Evolutionary conservation across 129 eudicot genomes (phyloP), one percentile per base, ranked within the genome.

Genomic region (Lactuca sativa): DNA sequence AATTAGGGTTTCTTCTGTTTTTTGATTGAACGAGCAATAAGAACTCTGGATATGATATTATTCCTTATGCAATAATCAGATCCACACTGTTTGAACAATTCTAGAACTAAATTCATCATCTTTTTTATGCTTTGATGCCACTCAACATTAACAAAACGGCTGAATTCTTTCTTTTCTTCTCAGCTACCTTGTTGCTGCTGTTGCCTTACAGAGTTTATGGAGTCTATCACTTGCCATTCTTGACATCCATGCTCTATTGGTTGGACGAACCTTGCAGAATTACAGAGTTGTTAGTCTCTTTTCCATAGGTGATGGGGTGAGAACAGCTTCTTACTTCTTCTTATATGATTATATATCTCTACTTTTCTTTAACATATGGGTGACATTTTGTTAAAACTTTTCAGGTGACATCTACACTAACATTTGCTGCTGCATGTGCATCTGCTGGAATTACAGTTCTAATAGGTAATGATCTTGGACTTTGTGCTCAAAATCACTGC

Each of bases 401-500:
- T 77, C 95, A 90, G 97, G 86, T 90, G 25, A 84, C 91, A 38
- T 86, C 91, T 57, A 90, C 88, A 54, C 89, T 90, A 40, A 90
- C 86, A 56, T 87, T 90, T 78, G 91, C 95, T 0, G 97, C 97
- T 37, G 97, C 97, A 15, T 82, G 95, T 74, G 95, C 95, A 54
- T 90, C 97, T 56, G 97, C 97, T 51, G 97, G 97, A 82, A 90
- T 90, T 49, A 87, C 97, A 13, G 97, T 90, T 56, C 97, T 90
- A 16, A 82, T 90, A 33, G 87, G 89, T 49, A 90, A 90, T n/a
- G 97, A 90, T 76, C 84, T 90, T 38, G 89, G 84, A 57, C 75
- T 79, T 9, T 90, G 97, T 69, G 44, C 82, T 32, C 83, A 78
- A 66, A 90, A 90, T 77, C 95, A 90, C 88, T 90, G 97, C 78